A percentile compares a stretch with the other conserved stretches of the same genome.
phyloP scores from a whole-genome alignment of 2,329 filamentous ascomycete species.

The Penicillium digitatum region DNA sequence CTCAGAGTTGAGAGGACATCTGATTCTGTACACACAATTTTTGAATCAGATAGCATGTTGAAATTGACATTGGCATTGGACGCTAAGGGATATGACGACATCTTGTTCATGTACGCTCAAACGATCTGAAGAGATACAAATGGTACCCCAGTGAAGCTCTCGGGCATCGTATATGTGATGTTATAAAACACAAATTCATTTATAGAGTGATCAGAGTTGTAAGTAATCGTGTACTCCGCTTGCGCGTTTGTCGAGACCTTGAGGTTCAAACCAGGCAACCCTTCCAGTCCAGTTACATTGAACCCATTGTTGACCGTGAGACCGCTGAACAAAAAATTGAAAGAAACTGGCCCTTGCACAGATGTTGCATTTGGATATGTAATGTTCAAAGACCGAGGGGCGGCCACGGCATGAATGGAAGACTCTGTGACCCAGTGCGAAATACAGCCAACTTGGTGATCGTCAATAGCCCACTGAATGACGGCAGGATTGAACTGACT shows the following conservation, averaged over 20 bases:
- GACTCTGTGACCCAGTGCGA: conserved; percentile 41
- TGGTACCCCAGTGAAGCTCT: conserved; percentile 8
- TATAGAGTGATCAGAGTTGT: conserved; percentile 14
- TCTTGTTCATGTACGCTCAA: neutral
- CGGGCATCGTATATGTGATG: conserved; percentile 18
- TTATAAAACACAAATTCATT: conserved; percentile 20
- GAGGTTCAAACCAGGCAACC: conserved; percentile 11
- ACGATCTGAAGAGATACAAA: conserved; percentile 10
- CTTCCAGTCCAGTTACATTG: conserved; percentile 17
- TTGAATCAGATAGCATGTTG: neutral
- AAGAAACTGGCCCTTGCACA: conserved; percentile 3
- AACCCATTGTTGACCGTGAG: conserved; percentile 47
- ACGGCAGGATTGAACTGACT: conserved; percentile 58
- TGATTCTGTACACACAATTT: neutral
- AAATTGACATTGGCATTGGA: neutral
- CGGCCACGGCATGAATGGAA: conserved; percentile 42
- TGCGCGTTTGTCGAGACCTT: conserved; percentile 12
- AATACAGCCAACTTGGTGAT: conserved; percentile 22
- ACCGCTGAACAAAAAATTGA: conserved; percentile 17
- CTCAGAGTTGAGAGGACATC: neutral
- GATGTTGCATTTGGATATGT: conserved; percentile 51
- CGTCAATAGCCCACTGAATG: conserved; percentile 53
- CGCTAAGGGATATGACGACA: no score
- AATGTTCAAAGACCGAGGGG: conserved; percentile 46
- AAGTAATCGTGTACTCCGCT: conserved; percentile 12